Conservation (phyloP, 805 yeast species). For the Hanseniaspora valbyensis region DNA sequence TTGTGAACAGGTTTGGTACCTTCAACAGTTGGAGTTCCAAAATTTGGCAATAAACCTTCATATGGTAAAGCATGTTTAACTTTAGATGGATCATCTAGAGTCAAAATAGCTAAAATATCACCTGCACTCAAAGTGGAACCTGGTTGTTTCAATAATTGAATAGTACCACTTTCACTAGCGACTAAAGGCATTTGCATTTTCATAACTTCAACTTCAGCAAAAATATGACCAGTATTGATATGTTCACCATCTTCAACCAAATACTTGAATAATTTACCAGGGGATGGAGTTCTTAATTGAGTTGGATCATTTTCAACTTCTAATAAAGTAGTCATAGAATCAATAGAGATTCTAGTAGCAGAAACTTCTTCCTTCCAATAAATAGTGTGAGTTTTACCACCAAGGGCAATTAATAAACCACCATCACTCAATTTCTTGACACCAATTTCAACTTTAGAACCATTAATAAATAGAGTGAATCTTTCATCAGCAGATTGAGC, state of each 20-base stretch:
- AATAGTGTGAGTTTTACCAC: constrained; percentile 86
- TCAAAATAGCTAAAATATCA: constrained; percentile 87
- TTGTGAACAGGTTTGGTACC: constrained; percentile 79
- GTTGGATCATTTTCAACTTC: constrained; percentile 98
- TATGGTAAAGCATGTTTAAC: constrained; percentile 94
- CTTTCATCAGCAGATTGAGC: constrained; percentile 80
- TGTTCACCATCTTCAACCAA: constrained; percentile 94
- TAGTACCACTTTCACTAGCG: constrained; percentile 86
- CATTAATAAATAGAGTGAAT: constrained; percentile 85
- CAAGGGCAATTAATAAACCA: constrained; percentile 76
- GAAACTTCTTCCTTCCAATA: constrained; percentile 97
- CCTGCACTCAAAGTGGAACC: constrained; percentile 97
- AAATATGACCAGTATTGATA: constrained; percentile 79
- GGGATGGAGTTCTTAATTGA: constrained; percentile 95
- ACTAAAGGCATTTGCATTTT: constrained; percentile 98
- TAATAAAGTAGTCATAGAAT: constrained; percentile 83
- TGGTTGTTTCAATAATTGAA: constrained; percentile 90
- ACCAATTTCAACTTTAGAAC: constrained; percentile 78
- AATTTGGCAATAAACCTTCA: constrained; percentile 84
- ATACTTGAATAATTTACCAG: constrained; percentile 91
- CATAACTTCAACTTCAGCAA: constrained; percentile 98
- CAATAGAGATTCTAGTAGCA: constrained; percentile 89
- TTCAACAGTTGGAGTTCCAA: constrained; percentile 69
- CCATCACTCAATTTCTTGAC: constrained; percentile 89
- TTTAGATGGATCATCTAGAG: constrained; percentile 92